A percentile compares a stretch with the other conserved stretches of the same genome.
phyloP scores from a whole-genome alignment of 1,284 basidiomycete species.

The Stygiomarasmius scandens region DNA sequence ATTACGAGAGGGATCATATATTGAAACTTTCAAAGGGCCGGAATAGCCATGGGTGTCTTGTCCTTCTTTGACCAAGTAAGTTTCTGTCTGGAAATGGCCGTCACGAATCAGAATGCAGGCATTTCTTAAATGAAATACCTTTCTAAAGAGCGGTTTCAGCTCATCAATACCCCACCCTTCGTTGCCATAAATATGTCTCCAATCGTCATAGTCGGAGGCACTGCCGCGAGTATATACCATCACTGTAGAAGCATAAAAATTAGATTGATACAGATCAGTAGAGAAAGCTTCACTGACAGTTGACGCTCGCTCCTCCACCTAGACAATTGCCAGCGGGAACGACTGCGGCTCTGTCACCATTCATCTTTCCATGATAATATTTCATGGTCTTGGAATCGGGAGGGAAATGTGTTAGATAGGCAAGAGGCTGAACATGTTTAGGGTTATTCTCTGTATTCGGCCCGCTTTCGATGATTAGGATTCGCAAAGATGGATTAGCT shows the following conservation, averaged over 20 bases:
- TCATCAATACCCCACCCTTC: conserved; percentile 44
- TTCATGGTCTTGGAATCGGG: conserved; percentile 16
- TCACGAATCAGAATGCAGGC: neutral
- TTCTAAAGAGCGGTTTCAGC: conserved; percentile 42
- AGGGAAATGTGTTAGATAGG: conserved; percentile 28
- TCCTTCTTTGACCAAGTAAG: conserved; percentile 32
- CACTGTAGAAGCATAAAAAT: too few species aligned
- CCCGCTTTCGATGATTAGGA: conserved; percentile 40
- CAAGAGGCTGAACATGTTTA: conserved; percentile 34
- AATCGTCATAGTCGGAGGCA: conserved; percentile 61
- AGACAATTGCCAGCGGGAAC: too few species aligned
- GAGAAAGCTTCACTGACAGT: too few species aligned
- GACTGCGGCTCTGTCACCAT: too few species aligned
- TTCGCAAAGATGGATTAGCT: conserved; percentile 32
- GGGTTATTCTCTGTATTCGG: conserved; percentile 33
- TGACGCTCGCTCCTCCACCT: too few species aligned
- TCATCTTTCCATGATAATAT: conserved; percentile 2
- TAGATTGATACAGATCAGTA: too few species aligned
- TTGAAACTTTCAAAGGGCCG: conserved; percentile 34
- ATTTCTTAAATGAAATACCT: conserved; percentile 29
- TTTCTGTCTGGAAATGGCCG: conserved; percentile 35
- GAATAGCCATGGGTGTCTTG: conserved; percentile 36
- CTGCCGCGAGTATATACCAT: conserved; percentile 28
- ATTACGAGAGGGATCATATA: conserved; percentile 23
- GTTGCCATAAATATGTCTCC: conserved; percentile 50